Conservation (phyloP, 352 stramenopile genomes). For the Phytophthora megakarya region DNA sequence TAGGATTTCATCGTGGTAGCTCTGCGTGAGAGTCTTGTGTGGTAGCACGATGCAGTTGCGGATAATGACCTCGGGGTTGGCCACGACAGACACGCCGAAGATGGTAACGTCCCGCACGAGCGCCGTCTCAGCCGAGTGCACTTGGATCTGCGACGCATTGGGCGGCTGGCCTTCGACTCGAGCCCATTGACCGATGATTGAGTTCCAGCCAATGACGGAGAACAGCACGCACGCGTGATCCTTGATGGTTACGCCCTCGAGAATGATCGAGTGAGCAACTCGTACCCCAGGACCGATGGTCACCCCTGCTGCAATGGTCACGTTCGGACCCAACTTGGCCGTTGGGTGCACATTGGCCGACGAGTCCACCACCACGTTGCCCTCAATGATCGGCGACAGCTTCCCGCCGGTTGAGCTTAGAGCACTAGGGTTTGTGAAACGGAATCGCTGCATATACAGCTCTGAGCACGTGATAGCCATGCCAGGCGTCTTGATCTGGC, state of each 20-base stretch:
- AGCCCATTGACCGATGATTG: slow-evolving; percentile 87
- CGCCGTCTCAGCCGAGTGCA: slow-evolving; percentile 67
- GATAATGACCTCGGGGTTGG: slow-evolving; percentile 88
- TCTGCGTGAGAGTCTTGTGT: slow-evolving; percentile 88
- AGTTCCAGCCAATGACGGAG: slow-evolving; percentile 90
- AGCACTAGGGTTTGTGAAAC: slow-evolving; percentile 86
- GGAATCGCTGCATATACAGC: slow-evolving; percentile 92
- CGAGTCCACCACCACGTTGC: slow-evolving; percentile 85
- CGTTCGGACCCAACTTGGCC: slow-evolving; percentile 86
- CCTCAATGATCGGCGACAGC: slow-evolving; percentile 84
- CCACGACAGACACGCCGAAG: slow-evolving; percentile 88
- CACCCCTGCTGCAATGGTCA: slow-evolving; percentile 84
- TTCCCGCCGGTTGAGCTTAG: slow-evolving; percentile 83
- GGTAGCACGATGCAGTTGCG: slow-evolving; percentile 90
- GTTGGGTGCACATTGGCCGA: slow-evolving; percentile 83
- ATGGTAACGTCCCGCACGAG: slow-evolving; percentile 91
- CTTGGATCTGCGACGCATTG: slow-evolving; percentile 74
- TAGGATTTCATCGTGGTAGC: slow-evolving; percentile 90
- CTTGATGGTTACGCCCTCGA: slow-evolving; percentile 89
- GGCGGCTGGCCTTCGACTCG: slow-evolving; percentile 83
- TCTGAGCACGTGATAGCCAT: slow-evolving; percentile 92
- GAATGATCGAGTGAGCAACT: slow-evolving; percentile 88
- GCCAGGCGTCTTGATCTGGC: slow-evolving; percentile 90
- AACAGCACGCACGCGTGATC: slow-evolving; percentile 89
- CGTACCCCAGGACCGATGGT: slow-evolving; percentile 81